phyloP scores from a whole-genome alignment of 2,329 filamentous ascomycete species.

The Teratosphaeriaceae sp. region DNA sequence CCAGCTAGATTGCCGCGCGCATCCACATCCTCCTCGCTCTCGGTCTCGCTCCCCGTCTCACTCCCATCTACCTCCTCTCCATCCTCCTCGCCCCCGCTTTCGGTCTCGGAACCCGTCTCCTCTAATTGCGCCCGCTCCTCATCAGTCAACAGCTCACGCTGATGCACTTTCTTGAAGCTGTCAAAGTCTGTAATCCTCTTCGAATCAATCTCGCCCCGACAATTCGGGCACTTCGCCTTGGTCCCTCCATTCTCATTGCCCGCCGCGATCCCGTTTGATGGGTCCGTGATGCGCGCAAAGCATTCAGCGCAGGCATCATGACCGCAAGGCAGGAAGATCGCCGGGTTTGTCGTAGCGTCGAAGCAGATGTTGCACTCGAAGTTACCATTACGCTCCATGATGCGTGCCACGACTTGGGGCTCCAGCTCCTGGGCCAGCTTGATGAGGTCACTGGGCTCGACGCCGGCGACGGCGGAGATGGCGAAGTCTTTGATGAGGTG shows the following conservation, averaged over 20 bases:
- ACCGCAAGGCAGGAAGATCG: conserved; percentile 75
- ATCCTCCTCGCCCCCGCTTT: conserved; percentile 37
- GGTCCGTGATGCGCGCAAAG: conserved; percentile 62
- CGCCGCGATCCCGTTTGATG: conserved; percentile 49
- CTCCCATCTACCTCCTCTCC: conserved; percentile 32
- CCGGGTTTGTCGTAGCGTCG: conserved; percentile 66
- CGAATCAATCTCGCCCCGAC: conserved; percentile 60
- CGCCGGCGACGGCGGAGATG: conserved; percentile 41
- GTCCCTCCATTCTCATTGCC: conserved; percentile 48
- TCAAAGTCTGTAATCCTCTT: conserved; percentile 66
- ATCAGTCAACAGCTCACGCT: conserved; percentile 45
- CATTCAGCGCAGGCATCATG: conserved; percentile 75
- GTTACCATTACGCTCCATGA: conserved; percentile 50
- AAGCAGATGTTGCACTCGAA: conserved; percentile 82
- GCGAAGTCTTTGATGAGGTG: conserved; percentile 63
- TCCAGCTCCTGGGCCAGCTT: conserved; percentile 57
- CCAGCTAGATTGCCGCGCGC: conserved; percentile 12
- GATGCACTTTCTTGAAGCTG: conserved; percentile 67
- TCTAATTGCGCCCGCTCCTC: conserved; percentile 35
- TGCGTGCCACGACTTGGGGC: conserved; percentile 56
- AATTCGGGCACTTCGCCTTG: conserved; percentile 65
- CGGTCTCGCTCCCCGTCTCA: conserved; percentile 45
- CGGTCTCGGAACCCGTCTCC: conserved; percentile 41
- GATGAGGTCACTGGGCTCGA: conserved; percentile 50
- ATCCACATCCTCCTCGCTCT: conserved; percentile 24